Evolutionary conservation across 306 rosid genomes (phyloP), one percentile per base, ranked within the genome.

Genomic region (Medicago ruthenica): DNA sequence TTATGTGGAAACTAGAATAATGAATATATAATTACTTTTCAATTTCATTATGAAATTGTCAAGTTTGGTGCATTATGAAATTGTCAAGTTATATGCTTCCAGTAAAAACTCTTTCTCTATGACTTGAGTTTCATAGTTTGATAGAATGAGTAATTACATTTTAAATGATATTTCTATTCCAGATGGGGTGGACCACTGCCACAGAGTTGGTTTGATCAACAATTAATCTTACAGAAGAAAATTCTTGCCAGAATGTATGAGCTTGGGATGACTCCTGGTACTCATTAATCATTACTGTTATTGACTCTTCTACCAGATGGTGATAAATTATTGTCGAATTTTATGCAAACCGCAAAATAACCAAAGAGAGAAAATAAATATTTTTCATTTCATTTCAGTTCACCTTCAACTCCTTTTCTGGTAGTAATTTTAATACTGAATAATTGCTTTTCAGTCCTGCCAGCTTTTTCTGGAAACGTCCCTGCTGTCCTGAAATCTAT

Each of bases 171-270:
- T 64, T 47, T 45, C 58, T 21, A 76, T 74, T 48, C 27, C 85
- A 93, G 98, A 76, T 93, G 98, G 98, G 98, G 97, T 57, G 98
- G 97, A 73, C 97, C 98, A 51, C 85, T 93, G 70, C 96, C 97
- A 51, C 95, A 88, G 65, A 91, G 93, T 76, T 93, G 98, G 98
- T 84, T 90, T 17, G 95, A 90, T 82, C 92, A 91, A 78, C 97
- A 89, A 76, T 88, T 89, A 65, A 72, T 75, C 77, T 81, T 93
- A 79, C 97, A 93, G 89, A 90, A 90, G 83, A 90, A 88, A 75
- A 88, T 93, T 82, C 87, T 89, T 50, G 73, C 21, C 73, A 84
- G 96, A 86, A 90, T 91, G 95, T 85, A 85, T 83, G 90, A 90
- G 76, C 96, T 93, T 62, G 98, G 98, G 83, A 93, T 93, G 98